A percentile compares a stretch with the other conserved stretches of the same genome.
Conservation (phyloP, 257 asterid species). For the Scutellaria baicalensis region DNA sequence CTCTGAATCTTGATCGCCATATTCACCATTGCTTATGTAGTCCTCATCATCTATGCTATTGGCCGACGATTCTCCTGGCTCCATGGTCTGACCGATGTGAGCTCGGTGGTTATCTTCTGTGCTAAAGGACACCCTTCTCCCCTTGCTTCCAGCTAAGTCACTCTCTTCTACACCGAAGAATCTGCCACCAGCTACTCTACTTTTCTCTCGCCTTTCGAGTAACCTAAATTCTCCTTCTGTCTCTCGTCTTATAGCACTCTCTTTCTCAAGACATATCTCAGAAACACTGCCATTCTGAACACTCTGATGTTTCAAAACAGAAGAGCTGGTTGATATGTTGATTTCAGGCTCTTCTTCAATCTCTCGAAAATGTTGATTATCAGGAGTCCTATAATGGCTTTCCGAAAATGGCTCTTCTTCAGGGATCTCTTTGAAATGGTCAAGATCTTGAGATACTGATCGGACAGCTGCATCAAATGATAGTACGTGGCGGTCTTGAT, state of each 20-base stretch:
- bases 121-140: slow-evolving; percentile 77
- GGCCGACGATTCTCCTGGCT: slow-evolving; percentile 50
- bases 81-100: slow-evolving; percentile 39
- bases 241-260: slow-evolving; percentile 83
- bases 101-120: slow-evolving; percentile 49
- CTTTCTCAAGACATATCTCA: slow-evolving; percentile 47
- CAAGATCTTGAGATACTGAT: slow-evolving; percentile 59
- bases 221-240: slow-evolving; percentile 87
- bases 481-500: slow-evolving; percentile 29
- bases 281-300: slow-evolving; percentile 40
- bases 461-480: slow-evolving; percentile 83
- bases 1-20: slow-evolving; percentile 60
- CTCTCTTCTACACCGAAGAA: slow-evolving; percentile 72
- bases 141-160: slow-evolving; percentile 60
- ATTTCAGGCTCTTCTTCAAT: slow-evolving; percentile 62
- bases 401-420: slow-evolving; percentile 37
- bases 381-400: slow-evolving; percentile 20
- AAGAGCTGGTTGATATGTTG: slow-evolving; percentile 6
- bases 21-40: slow-evolving; percentile 54
- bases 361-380: slow-evolving; percentile 34
- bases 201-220: slow-evolving; percentile 77
- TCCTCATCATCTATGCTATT: slow-evolving; percentile 67
- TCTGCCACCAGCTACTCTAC: slow-evolving; percentile 59
- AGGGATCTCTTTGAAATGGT: slow-evolving; percentile 50
- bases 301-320: too few species aligned